phyloP scores from a whole-genome alignment of 306 rosid species.

The Lupinus albus region DNA sequence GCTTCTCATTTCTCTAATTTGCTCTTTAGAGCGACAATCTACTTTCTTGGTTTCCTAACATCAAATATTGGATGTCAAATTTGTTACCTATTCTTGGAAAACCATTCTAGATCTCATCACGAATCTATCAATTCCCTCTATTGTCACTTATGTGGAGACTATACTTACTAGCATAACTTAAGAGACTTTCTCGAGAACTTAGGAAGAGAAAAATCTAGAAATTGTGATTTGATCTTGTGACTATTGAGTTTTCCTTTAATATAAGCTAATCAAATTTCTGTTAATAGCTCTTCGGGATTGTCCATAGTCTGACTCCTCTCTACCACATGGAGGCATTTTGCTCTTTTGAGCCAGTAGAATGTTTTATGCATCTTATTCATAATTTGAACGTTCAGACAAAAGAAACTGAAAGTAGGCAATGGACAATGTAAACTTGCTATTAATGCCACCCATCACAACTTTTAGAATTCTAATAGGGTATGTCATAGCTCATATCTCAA shows the following conservation, averaged over 20 bases:
- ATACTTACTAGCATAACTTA: neutral
- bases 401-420: neutral
- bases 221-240: neutral
- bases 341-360: neutral
- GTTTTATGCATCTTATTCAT: neutral
- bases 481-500: neutral
- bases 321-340: neutral
- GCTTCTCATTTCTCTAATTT: neutral
- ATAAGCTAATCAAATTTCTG: neutral
- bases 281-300: neutral
- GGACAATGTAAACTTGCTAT: neutral
- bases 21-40: neutral
- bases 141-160: neutral
- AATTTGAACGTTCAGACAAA: neutral
- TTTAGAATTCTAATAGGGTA: neutral
- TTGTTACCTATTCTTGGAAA: neutral
- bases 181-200: neutral
- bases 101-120: neutral
- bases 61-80: neutral
- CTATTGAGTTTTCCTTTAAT: neutral
- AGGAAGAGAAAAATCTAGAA: neutral
- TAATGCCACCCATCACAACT: neutral
- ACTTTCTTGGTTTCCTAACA: conserved; percentile 4
- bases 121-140: neutral
- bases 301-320: neutral